Conservation (phyloP, 2,329 filamentous ascomycete species). For the Tolypocladium album region DNA sequence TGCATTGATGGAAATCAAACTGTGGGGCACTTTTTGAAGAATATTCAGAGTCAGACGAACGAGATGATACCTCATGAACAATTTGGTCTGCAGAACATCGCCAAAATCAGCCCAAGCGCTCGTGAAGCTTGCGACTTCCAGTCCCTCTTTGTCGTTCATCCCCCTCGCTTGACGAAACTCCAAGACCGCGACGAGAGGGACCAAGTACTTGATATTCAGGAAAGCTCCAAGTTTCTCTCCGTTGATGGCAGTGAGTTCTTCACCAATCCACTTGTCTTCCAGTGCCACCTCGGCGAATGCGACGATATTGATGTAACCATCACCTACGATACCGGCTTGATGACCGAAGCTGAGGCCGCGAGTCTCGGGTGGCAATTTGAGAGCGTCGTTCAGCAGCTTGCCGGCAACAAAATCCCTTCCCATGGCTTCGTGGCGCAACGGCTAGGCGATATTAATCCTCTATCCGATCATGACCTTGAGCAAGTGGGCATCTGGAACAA, state of each 20-base stretch:
- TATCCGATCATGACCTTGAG: not conserved
- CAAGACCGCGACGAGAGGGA: not conserved
- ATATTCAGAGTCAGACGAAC: not conserved
- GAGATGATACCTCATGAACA: not conserved
- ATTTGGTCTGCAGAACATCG: not conserved
- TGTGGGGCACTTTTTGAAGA: not conserved
- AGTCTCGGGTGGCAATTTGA: not conserved
- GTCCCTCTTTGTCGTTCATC: not conserved
- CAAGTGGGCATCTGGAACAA: not conserved
- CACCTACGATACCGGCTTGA: not conserved
- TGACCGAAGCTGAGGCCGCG: not conserved
- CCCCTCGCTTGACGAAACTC: not conserved
- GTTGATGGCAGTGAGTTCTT: not conserved
- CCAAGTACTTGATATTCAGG: not conserved
- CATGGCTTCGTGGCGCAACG: not conserved
- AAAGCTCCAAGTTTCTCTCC: not conserved
- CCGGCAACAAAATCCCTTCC: not conserved
- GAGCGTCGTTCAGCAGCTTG: not conserved
- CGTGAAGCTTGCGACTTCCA: not conserved
- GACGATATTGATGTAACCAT: not conserved
- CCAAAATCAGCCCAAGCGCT: not conserved
- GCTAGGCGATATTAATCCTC: not conserved
- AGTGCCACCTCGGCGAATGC: not conserved
- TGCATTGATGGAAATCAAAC: not conserved
- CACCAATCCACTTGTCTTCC: not conserved